These are phyloP conservation scores for Lichtheimia ramosa DNA, from an alignment of 371 early-diverging fungal genomes.

Conservation along the genomic window DNA sequence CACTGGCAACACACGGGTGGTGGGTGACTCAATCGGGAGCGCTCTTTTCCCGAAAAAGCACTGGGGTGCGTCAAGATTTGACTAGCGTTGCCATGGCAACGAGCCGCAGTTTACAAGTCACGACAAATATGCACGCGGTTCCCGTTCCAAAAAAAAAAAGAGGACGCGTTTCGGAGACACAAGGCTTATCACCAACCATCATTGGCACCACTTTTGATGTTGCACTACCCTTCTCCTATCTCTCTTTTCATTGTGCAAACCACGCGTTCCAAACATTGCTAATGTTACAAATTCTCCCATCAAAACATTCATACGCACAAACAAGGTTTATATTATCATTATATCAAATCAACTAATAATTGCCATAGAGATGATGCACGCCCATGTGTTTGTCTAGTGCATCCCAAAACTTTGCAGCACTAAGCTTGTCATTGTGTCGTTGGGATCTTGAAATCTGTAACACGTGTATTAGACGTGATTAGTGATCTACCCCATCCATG, in stretches of 20 bases:
- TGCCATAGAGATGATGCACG: slow-evolving; percentile 56
- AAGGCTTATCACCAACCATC: not conserved
- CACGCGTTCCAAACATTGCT: not conserved
- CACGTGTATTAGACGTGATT: not conserved
- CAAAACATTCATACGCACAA: not conserved
- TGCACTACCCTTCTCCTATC: not conserved
- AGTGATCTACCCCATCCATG: not conserved
- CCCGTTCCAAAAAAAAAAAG: not conserved
- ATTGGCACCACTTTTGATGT: not conserved
- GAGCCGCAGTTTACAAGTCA: not conserved
- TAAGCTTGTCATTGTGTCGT: slow-evolving; percentile 76
- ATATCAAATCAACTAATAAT: slow-evolving; percentile 27
- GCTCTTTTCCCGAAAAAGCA: too few species aligned
- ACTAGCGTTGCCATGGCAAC: slow-evolving; percentile 1
- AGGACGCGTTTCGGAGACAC: not conserved
- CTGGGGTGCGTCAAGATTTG: too few species aligned
- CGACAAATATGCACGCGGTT: too few species aligned
- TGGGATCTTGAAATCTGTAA: slow-evolving; percentile 72
- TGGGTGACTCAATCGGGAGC: too few species aligned
- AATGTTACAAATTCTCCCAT: not conserved
- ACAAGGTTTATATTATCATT: not conserved
- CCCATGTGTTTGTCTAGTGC: slow-evolving; percentile 66
- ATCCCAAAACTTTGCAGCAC: slow-evolving; percentile 80
- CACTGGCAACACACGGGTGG: too few species aligned
- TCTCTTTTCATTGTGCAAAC: not conserved